phyloP scores from a whole-genome alignment of 768 basidiomycete genomes.

The Gautieria morchelliformis region DNA sequence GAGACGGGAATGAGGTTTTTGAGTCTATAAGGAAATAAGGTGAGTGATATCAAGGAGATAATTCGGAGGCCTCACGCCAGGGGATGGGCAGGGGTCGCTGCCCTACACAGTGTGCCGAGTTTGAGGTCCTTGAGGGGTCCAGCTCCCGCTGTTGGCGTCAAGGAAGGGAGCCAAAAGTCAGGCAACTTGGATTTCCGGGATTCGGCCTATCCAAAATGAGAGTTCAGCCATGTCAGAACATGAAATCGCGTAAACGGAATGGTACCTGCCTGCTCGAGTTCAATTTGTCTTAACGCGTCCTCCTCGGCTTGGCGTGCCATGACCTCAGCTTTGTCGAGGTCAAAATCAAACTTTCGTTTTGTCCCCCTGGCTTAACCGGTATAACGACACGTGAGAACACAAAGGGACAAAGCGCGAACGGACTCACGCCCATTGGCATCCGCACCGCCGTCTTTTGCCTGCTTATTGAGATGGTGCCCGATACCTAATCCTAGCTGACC shows the following conservation, averaged over 20 bases:
- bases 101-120: conserved; percentile 81
- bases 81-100: conserved; percentile 67
- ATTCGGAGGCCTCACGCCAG: conserved; percentile 46
- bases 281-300: conserved; percentile 72
- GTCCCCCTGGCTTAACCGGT: conserved; percentile 38
- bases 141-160: conserved; percentile 67
- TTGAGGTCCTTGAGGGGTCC: conserved; percentile 67
- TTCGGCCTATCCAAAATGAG: conserved; percentile 40
- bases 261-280: conserved; percentile 52
- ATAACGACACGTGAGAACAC: background rate
- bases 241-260: background rate
- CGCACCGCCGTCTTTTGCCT: conserved; percentile 16
- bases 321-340: conserved; percentile 56
- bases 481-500: conserved; percentile 61
- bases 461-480: conserved; percentile 30
- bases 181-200: conserved; percentile 82
- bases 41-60: background rate
- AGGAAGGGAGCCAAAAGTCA: conserved; percentile 93
- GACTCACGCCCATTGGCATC: conserved; percentile 24
- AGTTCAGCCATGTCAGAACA: background rate
- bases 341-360: conserved; percentile 85
- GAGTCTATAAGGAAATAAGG: conserved; percentile 31
- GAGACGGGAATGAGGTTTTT: conserved; percentile 71
- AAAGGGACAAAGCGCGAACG: background rate
- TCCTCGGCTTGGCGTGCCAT: conserved; percentile 81